Evolutionary conservation across 1,284 basidiomycete genomes (phyloP), one percentile per base, ranked within the genome.

Genomic region (Anthracocystis walkeri): DNA sequence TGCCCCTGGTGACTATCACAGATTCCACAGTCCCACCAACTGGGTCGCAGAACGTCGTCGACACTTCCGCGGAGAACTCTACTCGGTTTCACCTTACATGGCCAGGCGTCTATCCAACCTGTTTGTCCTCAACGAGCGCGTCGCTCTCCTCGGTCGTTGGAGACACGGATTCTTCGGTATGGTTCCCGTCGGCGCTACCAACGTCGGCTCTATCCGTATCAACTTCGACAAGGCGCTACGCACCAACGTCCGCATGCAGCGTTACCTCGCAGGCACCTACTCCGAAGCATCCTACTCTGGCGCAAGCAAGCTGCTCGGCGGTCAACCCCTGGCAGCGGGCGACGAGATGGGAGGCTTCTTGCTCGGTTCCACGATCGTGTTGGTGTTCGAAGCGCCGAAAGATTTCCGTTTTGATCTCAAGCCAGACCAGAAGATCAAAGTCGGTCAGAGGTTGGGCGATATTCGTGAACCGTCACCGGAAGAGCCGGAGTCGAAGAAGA

Each of bases 281-380:
- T 90, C 90, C 10, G 96, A 99, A 86, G 96, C 95, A 0, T 91
- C 75, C 7, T 85, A 85, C 63, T 60, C 68, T 18, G 65, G 74
- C 5, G 83, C 82, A 1, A 83, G 82, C 61, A 75, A 76, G 49
- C 56, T 98, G 31, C 88, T 99, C 38, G 89, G 91, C 45, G 97
- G 96, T 0, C 95, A 98, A 85, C 95, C 95, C 4, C 88, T 98
- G 46, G 88, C 87, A 0, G 88, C 91, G 3, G 95, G 93, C 1
- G 93, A 97, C 83, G 95, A 99, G 87, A 95, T 98, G 93, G 96
- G 96, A 52, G 95, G 95, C 0, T 99, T 99, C 88, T 91, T 91
- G 81, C 88, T 99, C 2, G 97, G 96, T 1, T 94, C 92, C 84
- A 99, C 96, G 3, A 92, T 99, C 80, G 96, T 99, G 21, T 88